A percentile compares a stretch with the other conserved stretches of the same genome.
phyloP scores from a whole-genome alignment of 495 filamentous ascomycete genomes.

The Hypomontagnella monticulosa region DNA sequence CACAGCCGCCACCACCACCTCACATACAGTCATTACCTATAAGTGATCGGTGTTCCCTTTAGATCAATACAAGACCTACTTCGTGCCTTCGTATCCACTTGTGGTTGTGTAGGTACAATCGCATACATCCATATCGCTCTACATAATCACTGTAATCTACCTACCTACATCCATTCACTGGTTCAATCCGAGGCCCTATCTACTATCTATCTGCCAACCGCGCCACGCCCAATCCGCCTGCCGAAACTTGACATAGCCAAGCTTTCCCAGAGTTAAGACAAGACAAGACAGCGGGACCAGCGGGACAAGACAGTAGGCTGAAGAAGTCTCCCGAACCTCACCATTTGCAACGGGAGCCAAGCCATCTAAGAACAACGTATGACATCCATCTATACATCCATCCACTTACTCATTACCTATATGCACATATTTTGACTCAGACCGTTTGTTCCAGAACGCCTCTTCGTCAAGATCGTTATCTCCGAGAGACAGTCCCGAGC shows the following conservation, averaged over 20 bases:
- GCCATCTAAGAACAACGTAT: conserved; percentile 24
- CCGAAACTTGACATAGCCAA: conserved; percentile 28
- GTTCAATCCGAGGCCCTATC: background rate
- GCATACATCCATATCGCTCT: no score
- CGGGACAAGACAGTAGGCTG: background rate
- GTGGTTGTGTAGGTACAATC: no score
- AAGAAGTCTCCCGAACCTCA: conserved; percentile 1
- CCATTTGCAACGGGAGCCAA: conserved; percentile 16
- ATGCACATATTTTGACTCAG: conserved; percentile 4
- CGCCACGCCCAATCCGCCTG: conserved; percentile 10
- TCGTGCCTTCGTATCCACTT: no score
- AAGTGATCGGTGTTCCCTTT: no score
- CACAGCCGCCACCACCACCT: no score
- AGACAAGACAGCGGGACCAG: conserved; percentile 4
- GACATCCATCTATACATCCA: conserved; percentile 28
- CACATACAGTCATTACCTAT: background rate
- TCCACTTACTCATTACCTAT: conserved; percentile 4
- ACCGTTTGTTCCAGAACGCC: conserved; percentile 6
- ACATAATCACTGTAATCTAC: background rate
- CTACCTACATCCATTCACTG: conserved; percentile 4
- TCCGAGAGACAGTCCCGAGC: background rate
- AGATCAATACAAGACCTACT: no score
- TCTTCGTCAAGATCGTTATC: background rate
- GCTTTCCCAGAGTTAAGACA: conserved; percentile 28
- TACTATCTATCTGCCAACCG: conserved; percentile 1